Conservation (phyloP, 2,329 filamentous ascomycete species). For the Xylariales sp. region DNA sequence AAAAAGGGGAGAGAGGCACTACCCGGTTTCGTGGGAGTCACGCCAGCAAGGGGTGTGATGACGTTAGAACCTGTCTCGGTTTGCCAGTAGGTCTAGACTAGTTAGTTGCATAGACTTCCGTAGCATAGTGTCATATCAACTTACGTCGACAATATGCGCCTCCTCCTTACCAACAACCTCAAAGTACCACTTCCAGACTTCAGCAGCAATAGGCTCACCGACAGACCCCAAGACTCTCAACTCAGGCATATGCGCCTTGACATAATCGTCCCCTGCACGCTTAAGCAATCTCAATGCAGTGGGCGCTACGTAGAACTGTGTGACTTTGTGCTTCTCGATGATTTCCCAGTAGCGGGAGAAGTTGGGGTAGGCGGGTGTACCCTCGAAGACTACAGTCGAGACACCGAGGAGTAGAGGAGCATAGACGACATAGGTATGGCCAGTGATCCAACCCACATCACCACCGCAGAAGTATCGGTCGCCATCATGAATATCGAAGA, state of each 20-base stretch:
- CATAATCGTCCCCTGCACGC: slow-evolving; percentile 89
- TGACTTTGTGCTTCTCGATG: slow-evolving; percentile 89
- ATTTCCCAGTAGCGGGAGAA: slow-evolving; percentile 99
- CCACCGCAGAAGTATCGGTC: slow-evolving; percentile 97
- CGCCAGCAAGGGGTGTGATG: slow-evolving; percentile 86
- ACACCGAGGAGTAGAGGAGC: slow-evolving; percentile 89
- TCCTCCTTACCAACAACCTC: slow-evolving; percentile 91
- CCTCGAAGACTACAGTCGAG: slow-evolving; percentile 94
- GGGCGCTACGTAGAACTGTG: slow-evolving; percentile 97
- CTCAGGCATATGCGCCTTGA: slow-evolving; percentile 83
- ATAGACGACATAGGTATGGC: slow-evolving; percentile 97
- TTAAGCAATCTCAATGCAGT: slow-evolving; percentile 91
- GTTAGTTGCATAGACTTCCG: slow-evolving; percentile 11
- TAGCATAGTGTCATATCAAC: slow-evolving; percentile 31
- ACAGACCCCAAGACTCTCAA: slow-evolving; percentile 90
- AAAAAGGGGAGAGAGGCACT: slow-evolving; percentile 97
- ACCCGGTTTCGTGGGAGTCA: slow-evolving; percentile 94
- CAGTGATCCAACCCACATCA: slow-evolving; percentile 98
- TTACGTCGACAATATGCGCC: slow-evolving; percentile 88
- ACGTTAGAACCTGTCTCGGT: slow-evolving; percentile 97
- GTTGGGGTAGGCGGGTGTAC: slow-evolving; percentile 93
- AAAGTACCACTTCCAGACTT: slow-evolving; percentile 99
- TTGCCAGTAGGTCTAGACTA: slow-evolving; percentile 91
- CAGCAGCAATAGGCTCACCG: slow-evolving; percentile 93
- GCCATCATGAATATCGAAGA: slow-evolving; percentile 93